Evolutionary conservation across 768 basidiomycete genomes (phyloP).

Genomic region (Russula virescens): DNA sequence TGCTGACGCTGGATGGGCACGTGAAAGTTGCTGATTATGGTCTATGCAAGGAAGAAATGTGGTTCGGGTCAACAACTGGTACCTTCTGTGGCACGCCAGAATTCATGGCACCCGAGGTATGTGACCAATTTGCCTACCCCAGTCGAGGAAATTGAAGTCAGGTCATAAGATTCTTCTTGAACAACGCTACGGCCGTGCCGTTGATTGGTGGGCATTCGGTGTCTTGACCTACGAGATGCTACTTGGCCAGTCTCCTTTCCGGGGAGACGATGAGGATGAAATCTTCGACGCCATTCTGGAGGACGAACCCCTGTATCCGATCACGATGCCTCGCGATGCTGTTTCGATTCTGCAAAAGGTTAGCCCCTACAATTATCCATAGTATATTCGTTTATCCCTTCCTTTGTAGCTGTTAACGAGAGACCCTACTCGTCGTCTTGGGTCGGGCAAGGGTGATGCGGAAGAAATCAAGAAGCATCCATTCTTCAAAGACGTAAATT

Average conservation of each 20-base stretch:
- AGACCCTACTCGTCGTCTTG: conserved; percentile 85
- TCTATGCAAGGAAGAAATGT: conserved; percentile 99
- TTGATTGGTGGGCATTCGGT: conserved; percentile 99
- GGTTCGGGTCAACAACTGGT: conserved; percentile 90
- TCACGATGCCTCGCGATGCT: conserved; percentile 97
- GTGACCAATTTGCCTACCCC: conserved; percentile 22
- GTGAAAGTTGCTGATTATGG: conserved; percentile 99
- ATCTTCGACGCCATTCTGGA: conserved; percentile 99
- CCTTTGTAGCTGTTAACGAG: conserved; percentile 74
- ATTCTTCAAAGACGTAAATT: conserved; percentile 98
- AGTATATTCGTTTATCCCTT: conserved; percentile 11
- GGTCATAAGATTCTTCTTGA: conserved; percentile 85
- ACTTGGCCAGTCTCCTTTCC: conserved; percentile 97
- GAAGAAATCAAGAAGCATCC: conserved; percentile 96
- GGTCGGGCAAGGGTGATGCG: conserved; percentile 87
- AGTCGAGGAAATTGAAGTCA: not conserved
- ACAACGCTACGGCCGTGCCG: conserved; percentile 96
- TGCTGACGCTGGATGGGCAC: conserved; percentile 93
- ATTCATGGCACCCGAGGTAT: conserved; percentile 98
- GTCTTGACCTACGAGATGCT: conserved; percentile 99
- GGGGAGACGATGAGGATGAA: conserved; percentile 98
- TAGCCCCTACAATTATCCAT: conserved; percentile 13
- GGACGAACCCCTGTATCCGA: conserved; percentile 97
- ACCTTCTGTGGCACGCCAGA: conserved; percentile 99
- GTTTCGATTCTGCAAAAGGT: conserved; percentile 95